These are phyloP conservation scores for maize (Zea mays) DNA, from an alignment of 176 grass and related monocot genomes.

Conservation along the genomic window Zm-B73-REFERENCE-NAM-5.0 NC_050097.1:67013001-67013500, in stretches of 20 bases:
- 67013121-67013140: slow-evolving; percentile 15
- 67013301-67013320: neutral
- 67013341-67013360: neutral
- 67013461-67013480: neutral
- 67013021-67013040: slow-evolving; percentile 7
- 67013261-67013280: too few relatives aligned
- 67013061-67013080: neutral
- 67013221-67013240: neutral
- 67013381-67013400: neutral
- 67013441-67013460: neutral
- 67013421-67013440: neutral
- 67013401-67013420: neutral
- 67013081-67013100: neutral
- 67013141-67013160: neutral
- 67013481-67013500: slow-evolving; percentile 3
- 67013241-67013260: too few relatives aligned
- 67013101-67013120: neutral
- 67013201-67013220: neutral
- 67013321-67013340: neutral
- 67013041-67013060: neutral
- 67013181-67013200: neutral
- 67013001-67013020: neutral
- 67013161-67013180: neutral
- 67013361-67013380: neutral
- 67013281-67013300: too few relatives aligned